phyloP scores from a whole-genome alignment of 2,329 filamentous ascomycete species.

The Penicillium sp. region DNA sequence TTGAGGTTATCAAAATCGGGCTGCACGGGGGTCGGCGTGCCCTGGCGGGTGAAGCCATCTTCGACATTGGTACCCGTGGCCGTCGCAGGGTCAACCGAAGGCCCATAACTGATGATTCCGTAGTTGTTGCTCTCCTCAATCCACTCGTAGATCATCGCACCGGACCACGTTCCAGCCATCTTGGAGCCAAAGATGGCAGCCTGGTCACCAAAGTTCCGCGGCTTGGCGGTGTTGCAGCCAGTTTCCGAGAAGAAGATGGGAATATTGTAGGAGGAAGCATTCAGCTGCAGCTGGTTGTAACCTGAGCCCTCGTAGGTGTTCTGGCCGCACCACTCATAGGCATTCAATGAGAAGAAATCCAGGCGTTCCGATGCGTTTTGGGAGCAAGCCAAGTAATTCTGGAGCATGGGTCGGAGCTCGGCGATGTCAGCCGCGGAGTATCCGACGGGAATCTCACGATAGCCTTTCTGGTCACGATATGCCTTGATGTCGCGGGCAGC shows the following conservation, averaged over 20 bases:
- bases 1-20: conserved; percentile 77
- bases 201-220: conserved; percentile 55
- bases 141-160: conserved; percentile 85
- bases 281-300: conserved; percentile 62
- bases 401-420: conserved; percentile 58
- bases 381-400: conserved; percentile 74
- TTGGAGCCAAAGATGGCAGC: conserved; percentile 66
- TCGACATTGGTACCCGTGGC: conserved; percentile 53
- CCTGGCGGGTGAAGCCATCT: conserved; percentile 64
- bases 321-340: conserved; percentile 70
- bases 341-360: conserved; percentile 82
- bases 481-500: conserved; percentile 76
- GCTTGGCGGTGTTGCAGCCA: conserved; percentile 60
- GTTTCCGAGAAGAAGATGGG: conserved; percentile 88
- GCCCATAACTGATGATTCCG: conserved; percentile 71
- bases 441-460: conserved; percentile 75
- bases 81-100: conserved; percentile 48
- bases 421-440: conserved; percentile 85
- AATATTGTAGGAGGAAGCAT: conserved; percentile 66
- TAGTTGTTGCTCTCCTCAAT: conserved; percentile 79
- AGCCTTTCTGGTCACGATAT: conserved; percentile 67
- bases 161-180: conserved; percentile 67
- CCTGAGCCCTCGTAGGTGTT: conserved; percentile 57
- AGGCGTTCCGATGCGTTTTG: conserved; percentile 59
- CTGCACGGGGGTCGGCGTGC: conserved; percentile 64